Evolutionary conservation across 768 basidiomycete genomes (phyloP).

Genomic region (Amanita phalloides): DNA sequence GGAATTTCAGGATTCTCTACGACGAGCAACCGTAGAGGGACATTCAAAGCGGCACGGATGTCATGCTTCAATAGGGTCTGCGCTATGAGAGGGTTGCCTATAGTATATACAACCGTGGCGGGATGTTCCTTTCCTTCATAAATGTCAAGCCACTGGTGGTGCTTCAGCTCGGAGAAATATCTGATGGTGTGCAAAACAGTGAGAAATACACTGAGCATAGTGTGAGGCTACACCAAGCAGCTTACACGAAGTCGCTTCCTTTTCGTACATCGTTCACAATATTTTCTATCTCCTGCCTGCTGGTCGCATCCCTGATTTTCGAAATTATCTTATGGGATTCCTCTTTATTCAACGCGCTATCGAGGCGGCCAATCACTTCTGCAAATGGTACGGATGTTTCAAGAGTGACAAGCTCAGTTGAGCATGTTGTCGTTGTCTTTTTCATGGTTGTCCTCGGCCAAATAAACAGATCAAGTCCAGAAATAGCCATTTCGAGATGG

Average conservation of each 20-base stretch:
- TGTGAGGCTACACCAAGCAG: too few species aligned
- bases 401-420: constrained; percentile 30
- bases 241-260: constrained; percentile 35
- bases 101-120: constrained; percentile 27
- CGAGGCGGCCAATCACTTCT: constrained; percentile 34
- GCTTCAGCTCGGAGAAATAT: constrained; percentile 28
- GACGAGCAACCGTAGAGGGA: constrained; percentile 37
- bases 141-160: constrained; percentile 24
- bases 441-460: neutral
- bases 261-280: constrained; percentile 19
- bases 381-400: constrained; percentile 27
- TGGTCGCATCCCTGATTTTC: constrained; percentile 15
- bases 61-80: constrained; percentile 32
- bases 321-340: constrained; percentile 17
- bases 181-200: constrained; percentile 13
- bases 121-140: constrained; percentile 19
- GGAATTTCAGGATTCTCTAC: constrained; percentile 23
- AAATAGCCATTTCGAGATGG: constrained; percentile 5
- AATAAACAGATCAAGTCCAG: neutral
- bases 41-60: constrained; percentile 25
- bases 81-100: constrained; percentile 43
- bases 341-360: constrained; percentile 29
- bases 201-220: neutral
- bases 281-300: constrained; percentile 26
- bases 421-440: constrained; percentile 17